Evolutionary conservation across 768 basidiomycete genomes (phyloP).

Genomic region (Termitomyces sp.): DNA sequence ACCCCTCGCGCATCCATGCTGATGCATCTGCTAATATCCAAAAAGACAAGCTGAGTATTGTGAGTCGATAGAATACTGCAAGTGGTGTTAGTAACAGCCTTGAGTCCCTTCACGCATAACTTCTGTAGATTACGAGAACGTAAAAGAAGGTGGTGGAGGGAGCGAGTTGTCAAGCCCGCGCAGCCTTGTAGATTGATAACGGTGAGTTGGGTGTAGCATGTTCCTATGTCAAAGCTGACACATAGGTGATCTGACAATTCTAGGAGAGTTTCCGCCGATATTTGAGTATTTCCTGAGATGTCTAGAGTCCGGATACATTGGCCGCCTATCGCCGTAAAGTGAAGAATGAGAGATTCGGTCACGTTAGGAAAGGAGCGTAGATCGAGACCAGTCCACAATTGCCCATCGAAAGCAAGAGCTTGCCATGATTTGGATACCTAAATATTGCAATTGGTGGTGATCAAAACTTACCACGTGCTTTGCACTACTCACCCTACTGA

Average conservation of each 20-base stretch:
- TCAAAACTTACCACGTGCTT: background rate
- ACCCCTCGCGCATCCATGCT: slow-evolving; percentile 67
- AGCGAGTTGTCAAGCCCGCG: slow-evolving; percentile 52
- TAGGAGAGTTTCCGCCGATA: slow-evolving; percentile 45
- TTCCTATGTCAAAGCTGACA: slow-evolving; percentile 28
- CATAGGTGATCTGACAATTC: slow-evolving; percentile 53
- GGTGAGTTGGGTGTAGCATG: slow-evolving; percentile 63
- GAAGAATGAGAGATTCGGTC: slow-evolving; percentile 43
- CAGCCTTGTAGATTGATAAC: slow-evolving; percentile 72
- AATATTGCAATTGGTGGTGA: slow-evolving; percentile 5
- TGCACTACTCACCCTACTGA: slow-evolving; percentile 62
- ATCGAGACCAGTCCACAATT: slow-evolving; percentile 73
- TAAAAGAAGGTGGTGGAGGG: slow-evolving; percentile 66
- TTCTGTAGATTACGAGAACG: slow-evolving; percentile 55
- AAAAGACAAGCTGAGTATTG: slow-evolving; percentile 47
- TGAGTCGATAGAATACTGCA: slow-evolving; percentile 60
- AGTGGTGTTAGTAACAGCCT: slow-evolving; percentile 67
- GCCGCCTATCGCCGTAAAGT: slow-evolving; percentile 51
- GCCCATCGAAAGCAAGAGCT: slow-evolving; percentile 73
- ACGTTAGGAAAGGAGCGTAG: slow-evolving; percentile 58
- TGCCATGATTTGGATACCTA: slow-evolving; percentile 81
- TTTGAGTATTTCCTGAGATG: slow-evolving; percentile 52
- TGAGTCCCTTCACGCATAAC: slow-evolving; percentile 64
- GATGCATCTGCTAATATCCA: slow-evolving; percentile 70
- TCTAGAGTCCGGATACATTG: slow-evolving; percentile 62